Percentiles rank a stretch among this genome's conserved stretches.
phyloP scores from a whole-genome alignment of 179 eudicot species.

The Spinacia oleracea region DNA sequence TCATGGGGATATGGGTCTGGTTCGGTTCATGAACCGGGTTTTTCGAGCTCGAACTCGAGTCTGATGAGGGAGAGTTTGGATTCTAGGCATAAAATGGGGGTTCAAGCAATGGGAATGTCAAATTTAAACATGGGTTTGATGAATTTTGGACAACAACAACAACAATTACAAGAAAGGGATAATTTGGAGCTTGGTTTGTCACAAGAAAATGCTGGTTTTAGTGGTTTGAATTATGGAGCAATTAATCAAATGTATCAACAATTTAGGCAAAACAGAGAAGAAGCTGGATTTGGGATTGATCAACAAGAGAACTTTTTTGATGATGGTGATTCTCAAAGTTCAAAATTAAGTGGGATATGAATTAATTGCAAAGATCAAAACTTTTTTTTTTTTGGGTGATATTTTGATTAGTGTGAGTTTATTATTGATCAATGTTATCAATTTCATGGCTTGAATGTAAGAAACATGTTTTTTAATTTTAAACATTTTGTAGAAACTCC shows the following conservation, averaged over 20 bases:
- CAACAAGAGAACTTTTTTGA: conserved; percentile 22
- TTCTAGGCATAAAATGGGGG: conserved; percentile 24
- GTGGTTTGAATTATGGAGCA: conserved; percentile 30
- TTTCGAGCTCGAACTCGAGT: conserved; percentile 26
- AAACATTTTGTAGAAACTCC: background rate
- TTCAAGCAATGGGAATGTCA: conserved; percentile 24
- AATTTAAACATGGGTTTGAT: conserved; percentile 26
- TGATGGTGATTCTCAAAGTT: conserved; percentile 31
- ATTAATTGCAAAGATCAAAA: background rate
- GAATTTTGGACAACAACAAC: conserved; percentile 24
- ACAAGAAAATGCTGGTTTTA: conserved; percentile 25
- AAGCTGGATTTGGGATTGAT: conserved; percentile 22
- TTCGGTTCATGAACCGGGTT: conserved; percentile 23
- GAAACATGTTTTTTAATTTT: background rate
- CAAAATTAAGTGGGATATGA: conserved; percentile 3
- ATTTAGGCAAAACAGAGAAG: conserved; percentile 21
- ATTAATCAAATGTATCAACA: conserved; percentile 35
- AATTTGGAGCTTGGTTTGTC: conserved; percentile 31
- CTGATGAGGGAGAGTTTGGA: conserved; percentile 18
- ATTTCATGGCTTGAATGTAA: conserved; percentile 3
- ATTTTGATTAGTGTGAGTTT: conserved; percentile 3
- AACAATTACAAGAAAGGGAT: background rate
- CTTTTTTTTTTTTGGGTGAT: background rate
- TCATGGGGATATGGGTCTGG: conserved; percentile 26
- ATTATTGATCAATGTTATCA: conserved; percentile 3